Evolutionary conservation across 2,329 filamentous ascomycete genomes (phyloP).

Genomic region (Lachnellula hyalina): DNA sequence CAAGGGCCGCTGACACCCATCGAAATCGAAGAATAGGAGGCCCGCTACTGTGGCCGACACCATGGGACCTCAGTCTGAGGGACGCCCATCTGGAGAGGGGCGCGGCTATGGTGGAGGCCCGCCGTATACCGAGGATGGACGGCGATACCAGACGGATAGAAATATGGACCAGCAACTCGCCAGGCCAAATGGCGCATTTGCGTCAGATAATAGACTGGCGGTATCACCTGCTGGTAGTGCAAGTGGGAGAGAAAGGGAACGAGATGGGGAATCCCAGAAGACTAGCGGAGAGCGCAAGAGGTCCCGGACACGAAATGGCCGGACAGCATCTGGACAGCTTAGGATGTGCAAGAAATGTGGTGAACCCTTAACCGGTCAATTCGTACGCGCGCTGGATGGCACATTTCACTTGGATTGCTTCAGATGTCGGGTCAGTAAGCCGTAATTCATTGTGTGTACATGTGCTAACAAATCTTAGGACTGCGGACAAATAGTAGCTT

Average conservation of each 20-base stretch:
- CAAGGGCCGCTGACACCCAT: not conserved
- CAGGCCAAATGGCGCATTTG: constrained; percentile 25
- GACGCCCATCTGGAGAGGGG: constrained; percentile 30
- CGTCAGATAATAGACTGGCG: constrained; percentile 22
- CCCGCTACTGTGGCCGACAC: constrained; percentile 6
- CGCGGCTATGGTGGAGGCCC: constrained; percentile 20
- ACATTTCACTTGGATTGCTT: constrained; percentile 98
- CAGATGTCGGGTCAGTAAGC: constrained; percentile 70
- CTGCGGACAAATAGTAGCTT: constrained; percentile 93
- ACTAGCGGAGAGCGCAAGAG: constrained; percentile 52
- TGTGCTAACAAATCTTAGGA: constrained; percentile 53
- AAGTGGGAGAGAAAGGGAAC: constrained; percentile 25
- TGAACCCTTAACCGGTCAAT: constrained; percentile 85
- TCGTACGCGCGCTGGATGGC: constrained; percentile 86
- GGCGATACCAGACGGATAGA: constrained; percentile 16
- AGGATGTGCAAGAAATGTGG: constrained; percentile 82
- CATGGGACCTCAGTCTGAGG: constrained; percentile 35
- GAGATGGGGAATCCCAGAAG: constrained; percentile 15
- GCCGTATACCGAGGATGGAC: constrained; percentile 11
- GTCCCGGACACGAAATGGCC: constrained; percentile 48
- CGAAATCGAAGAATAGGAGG: constrained; percentile 13
- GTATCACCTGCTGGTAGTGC: constrained; percentile 22
- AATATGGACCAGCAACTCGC: constrained; percentile 16
- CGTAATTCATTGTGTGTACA: constrained; percentile 7
- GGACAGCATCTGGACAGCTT: constrained; percentile 53